Evolutionary conservation across 768 basidiomycete genomes (phyloP), one percentile per base, ranked within the genome.

Genomic region (Roridomyces roridus): DNA sequence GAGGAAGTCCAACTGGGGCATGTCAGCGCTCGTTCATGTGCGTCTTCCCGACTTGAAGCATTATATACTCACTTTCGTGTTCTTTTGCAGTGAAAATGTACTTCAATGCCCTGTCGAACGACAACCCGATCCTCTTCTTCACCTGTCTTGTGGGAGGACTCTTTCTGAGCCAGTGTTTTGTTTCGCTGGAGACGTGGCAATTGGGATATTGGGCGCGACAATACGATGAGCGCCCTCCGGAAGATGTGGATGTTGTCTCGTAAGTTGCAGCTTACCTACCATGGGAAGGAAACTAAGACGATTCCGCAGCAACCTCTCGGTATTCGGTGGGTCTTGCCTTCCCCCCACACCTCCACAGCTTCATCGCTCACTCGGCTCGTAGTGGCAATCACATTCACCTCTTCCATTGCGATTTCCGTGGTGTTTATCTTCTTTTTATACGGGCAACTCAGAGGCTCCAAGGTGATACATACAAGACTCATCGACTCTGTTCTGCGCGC

Each of bases 1-100:
- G 88, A 90, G 66, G 88, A 90, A 63, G 77, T 87, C 39, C 78
- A 74, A 4, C 74, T 79, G 35, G 87, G 87, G 0, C 82, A 80
- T 49, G 80, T 89, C 20, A 80, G 81, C 35, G 83, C 80, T 79
- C 26, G 34, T 2, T 28, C 59, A n/a, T 35, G 47, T 46, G 39
- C 15, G 44, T 39, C 37, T n/a, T 37, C 15, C 1, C 36, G 26
- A 23, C 26, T 18, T n/a, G n/a, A 28, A 17, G 8, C 7, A 25
- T 23, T 43, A 21, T 7, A 14, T 18, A 35, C 46, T 46, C 24
- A 45, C 1, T 9, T 6, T 11, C 37, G 2, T n/a, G n/a, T n/a
- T n/a, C n/a, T n/a, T n/a, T 6, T 29, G 0, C 17, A 57, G 55
- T 79, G 25, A 73, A 72, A 51, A 66, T 80, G 12, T 78, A 75